Percentiles rank a stretch among this genome's conserved stretches.
Conservation (phyloP, 768 basidiomycete species). For the Boletales sp. region DNA sequence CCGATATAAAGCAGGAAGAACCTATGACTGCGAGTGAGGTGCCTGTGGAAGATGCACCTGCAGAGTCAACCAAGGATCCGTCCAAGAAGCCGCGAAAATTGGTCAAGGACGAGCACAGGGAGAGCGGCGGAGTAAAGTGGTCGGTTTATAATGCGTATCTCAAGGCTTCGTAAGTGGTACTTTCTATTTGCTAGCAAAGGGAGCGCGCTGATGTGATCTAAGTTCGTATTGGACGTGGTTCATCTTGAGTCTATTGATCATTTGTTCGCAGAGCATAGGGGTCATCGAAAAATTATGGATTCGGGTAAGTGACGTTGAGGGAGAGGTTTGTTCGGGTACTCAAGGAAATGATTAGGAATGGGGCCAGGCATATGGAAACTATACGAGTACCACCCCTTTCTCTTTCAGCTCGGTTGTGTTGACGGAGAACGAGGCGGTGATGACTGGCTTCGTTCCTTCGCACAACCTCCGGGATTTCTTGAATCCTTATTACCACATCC, state of each 20-base stretch:
- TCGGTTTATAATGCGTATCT: slow-evolving; percentile 64
- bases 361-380: slow-evolving; percentile 23
- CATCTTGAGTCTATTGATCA: slow-evolving; percentile 19
- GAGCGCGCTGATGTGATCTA: background rate
- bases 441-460: slow-evolving; percentile 21
- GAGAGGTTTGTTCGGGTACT: background rate
- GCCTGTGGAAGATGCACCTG: slow-evolving; percentile 2
- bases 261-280: slow-evolving; percentile 22
- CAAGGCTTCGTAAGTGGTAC: slow-evolving; percentile 52
- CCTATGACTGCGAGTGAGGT: slow-evolving; percentile 16
- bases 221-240: slow-evolving; percentile 33
- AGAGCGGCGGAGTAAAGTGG: slow-evolving; percentile 82
- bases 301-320: slow-evolving; percentile 12
- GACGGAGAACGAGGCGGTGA: slow-evolving; percentile 28
- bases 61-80: background rate
- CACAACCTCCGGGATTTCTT: slow-evolving; percentile 14
- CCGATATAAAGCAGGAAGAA: slow-evolving; percentile 46
- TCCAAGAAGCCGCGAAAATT: slow-evolving; percentile 68
- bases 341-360: slow-evolving; percentile 20
- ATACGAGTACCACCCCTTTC: slow-evolving; percentile 6
- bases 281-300: slow-evolving; percentile 31
- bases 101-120: slow-evolving; percentile 78
- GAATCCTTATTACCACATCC: slow-evolving; percentile 17
- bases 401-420: slow-evolving; percentile 18
- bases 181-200: background rate